A percentile compares a stretch with the other conserved stretches of the same genome.
These are phyloP conservation scores for Alternaria sp. DNA, from an alignment of 2,329 filamentous ascomycete genomes.

Conservation along the genomic window DNA sequence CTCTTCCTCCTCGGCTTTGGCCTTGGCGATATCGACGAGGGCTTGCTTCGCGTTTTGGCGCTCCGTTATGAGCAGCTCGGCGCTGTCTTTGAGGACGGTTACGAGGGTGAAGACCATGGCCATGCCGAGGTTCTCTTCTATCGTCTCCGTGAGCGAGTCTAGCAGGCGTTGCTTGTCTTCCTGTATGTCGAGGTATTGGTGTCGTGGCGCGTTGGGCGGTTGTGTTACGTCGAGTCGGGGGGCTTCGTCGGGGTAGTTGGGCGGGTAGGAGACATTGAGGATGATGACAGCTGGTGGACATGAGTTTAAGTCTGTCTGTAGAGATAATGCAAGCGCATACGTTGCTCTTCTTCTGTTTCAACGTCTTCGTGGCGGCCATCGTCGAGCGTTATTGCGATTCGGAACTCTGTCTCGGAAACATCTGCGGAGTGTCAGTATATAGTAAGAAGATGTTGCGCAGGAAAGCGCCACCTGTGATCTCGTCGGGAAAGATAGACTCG, in stretches of 20 bases:
- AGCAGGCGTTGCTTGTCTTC: slow-evolving; percentile 80
- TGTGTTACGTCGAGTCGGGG: slow-evolving; percentile 81
- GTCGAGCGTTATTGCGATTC: slow-evolving; percentile 85
- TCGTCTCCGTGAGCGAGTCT: slow-evolving; percentile 71
- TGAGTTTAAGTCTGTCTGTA: slow-evolving; percentile 1
- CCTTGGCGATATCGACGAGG: slow-evolving; percentile 59
- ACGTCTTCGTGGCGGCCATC: slow-evolving; percentile 62
- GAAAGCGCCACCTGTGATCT: slow-evolving; percentile 78
- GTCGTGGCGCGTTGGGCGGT: slow-evolving; percentile 71
- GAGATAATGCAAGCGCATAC: slow-evolving; percentile 32
- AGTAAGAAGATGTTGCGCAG: neutral
- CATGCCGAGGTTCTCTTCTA: slow-evolving; percentile 95
- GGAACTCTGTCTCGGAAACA: slow-evolving; percentile 87
- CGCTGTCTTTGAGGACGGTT: slow-evolving; percentile 83
- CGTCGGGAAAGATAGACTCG: slow-evolving; percentile 96
- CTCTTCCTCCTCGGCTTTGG: slow-evolving; percentile 83
- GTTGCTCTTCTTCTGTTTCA: slow-evolving; percentile 63
- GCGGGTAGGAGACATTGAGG: slow-evolving; percentile 87
- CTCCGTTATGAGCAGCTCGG: slow-evolving; percentile 82
- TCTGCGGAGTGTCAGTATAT: slow-evolving; percentile 62
- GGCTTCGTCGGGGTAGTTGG: slow-evolving; percentile 85
- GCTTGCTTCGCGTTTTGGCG: slow-evolving; percentile 70
- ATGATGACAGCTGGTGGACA: slow-evolving; percentile 66
- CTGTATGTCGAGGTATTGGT: slow-evolving; percentile 78
- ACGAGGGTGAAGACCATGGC: slow-evolving; percentile 96